Conservation (phyloP, 179 eudicot species). For the Nepenthes alata region DNA sequence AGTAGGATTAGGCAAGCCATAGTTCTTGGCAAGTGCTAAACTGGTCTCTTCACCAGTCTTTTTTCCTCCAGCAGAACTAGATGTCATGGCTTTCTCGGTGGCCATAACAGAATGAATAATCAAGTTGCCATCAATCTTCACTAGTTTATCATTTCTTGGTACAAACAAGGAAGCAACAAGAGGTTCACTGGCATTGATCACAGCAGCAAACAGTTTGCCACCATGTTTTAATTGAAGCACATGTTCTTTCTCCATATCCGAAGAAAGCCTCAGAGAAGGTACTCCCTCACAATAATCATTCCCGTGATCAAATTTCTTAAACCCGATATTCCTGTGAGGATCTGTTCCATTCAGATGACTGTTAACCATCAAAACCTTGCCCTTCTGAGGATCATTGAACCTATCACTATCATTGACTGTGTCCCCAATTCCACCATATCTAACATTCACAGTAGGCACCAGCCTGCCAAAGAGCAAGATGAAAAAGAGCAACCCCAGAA, state of each 20-base stretch:
- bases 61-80: slow-evolving; percentile 4
- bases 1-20: slow-evolving; percentile 40
- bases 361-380: slow-evolving; percentile 43
- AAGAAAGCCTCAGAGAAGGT: slow-evolving; percentile 7
- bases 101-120: slow-evolving; percentile 87
- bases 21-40: slow-evolving; percentile 44
- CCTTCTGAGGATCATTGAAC: slow-evolving; percentile 26
- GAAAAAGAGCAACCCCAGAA: slow-evolving; percentile 65
- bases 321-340: not conserved
- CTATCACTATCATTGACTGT: slow-evolving; percentile 2
- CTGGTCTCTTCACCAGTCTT: slow-evolving; percentile 43
- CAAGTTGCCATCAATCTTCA: slow-evolving; percentile 93
- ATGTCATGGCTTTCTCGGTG: slow-evolving; percentile 50
- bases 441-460: slow-evolving; percentile 59
- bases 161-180: slow-evolving; percentile 79
- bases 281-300: slow-evolving; percentile 4
- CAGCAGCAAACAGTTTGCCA: slow-evolving; percentile 5
- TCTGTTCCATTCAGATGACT: slow-evolving; percentile 22
- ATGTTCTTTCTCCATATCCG: slow-evolving; percentile 1
- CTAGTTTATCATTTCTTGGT: slow-evolving; percentile 88
- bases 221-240: slow-evolving; percentile 1
- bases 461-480: slow-evolving; percentile 71
- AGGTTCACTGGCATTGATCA: slow-evolving; percentile 48
- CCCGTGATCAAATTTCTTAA: slow-evolving; percentile 15
- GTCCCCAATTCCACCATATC: slow-evolving; percentile 30